Conservation (phyloP, 1,284 basidiomycete species). For the Hypsizygus ulmarius region DNA sequence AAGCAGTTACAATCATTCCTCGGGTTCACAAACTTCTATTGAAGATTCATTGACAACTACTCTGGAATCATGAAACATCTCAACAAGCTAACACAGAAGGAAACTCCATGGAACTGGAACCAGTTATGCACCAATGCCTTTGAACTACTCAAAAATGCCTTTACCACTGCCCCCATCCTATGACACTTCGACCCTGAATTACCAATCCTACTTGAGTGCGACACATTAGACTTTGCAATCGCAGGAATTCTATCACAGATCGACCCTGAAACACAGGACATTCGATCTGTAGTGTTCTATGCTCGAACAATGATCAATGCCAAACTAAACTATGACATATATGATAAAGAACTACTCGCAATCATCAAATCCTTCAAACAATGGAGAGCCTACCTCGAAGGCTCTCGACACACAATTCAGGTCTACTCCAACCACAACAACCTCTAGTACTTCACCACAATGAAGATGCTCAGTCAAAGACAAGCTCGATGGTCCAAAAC, state of each 20-base stretch:
- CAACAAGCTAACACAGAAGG: conserved; percentile 29
- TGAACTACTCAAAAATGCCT: conserved; percentile 27
- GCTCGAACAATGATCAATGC: conserved; percentile 28
- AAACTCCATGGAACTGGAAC: conserved; percentile 19
- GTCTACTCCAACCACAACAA: conserved; percentile 45
- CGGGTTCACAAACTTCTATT: conserved; percentile 26
- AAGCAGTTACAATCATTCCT: conserved; percentile 25
- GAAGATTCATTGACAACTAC: conserved; percentile 38
- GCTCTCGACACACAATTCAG: conserved; percentile 21
- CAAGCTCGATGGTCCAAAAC: no score
- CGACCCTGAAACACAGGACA: conserved; percentile 24
- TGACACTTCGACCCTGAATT: conserved; percentile 31
- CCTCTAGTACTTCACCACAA: conserved; percentile 37
- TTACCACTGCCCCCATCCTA: conserved; percentile 34
- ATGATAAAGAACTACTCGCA: conserved; percentile 46
- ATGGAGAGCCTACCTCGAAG: conserved; percentile 39
- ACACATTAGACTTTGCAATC: conserved; percentile 28
- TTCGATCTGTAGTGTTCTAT: conserved; percentile 28
- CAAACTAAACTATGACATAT: conserved; percentile 43
- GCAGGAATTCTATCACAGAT: conserved; percentile 29
- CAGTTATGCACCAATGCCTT: conserved; percentile 24
- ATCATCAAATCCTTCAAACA: conserved; percentile 25
- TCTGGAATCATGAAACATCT: conserved; percentile 32
- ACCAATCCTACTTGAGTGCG: conserved; percentile 27
- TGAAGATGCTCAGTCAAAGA: conserved; percentile 33